Evolutionary conservation across 768 basidiomycete genomes (phyloP).

Genomic region (Mycena haematopus): DNA sequence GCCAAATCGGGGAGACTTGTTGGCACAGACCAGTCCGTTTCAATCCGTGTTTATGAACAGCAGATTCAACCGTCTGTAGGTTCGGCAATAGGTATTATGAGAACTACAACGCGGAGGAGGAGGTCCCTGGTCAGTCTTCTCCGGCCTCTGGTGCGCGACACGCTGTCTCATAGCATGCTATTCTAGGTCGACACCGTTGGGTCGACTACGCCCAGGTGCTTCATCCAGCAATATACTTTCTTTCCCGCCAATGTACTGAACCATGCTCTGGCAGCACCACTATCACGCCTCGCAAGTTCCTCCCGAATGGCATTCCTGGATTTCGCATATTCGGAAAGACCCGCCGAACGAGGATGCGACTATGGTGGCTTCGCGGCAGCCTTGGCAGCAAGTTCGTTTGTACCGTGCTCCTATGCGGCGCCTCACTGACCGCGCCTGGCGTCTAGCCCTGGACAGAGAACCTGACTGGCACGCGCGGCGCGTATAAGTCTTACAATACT

Average conservation of each 20-base stretch:
- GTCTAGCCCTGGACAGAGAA: slow-evolving; percentile 84
- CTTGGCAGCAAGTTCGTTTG: slow-evolving; percentile 79
- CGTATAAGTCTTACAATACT: slow-evolving; percentile 90
- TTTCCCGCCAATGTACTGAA: slow-evolving; percentile 2
- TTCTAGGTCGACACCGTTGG: slow-evolving; percentile 92
- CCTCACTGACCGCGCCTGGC: slow-evolving; percentile 1
- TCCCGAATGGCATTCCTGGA: slow-evolving; percentile 97
- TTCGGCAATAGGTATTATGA: slow-evolving; percentile 96
- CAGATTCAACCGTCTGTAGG: slow-evolving; percentile 43
- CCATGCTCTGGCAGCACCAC: slow-evolving; percentile 61
- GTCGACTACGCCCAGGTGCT: slow-evolving; percentile 89
- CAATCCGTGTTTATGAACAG: background rate
- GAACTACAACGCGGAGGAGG: slow-evolving; percentile 86
- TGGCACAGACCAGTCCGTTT: slow-evolving; percentile 83
- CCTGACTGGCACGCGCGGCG: slow-evolving; percentile 91
- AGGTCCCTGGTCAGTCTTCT: slow-evolving; percentile 74
- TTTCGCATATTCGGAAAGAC: slow-evolving; percentile 85
- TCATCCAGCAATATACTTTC: slow-evolving; percentile 1
- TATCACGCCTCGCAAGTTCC: slow-evolving; percentile 94
- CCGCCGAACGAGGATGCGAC: slow-evolving; percentile 79
- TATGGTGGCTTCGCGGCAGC: slow-evolving; percentile 69
- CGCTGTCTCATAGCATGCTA: slow-evolving; percentile 8
- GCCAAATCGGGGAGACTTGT: slow-evolving; percentile 83
- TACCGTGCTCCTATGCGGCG: background rate
- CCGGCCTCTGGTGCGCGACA: background rate